Conservation (phyloP, 2,329 filamentous ascomycete genomes). For the Amauroascus niger region DNA sequence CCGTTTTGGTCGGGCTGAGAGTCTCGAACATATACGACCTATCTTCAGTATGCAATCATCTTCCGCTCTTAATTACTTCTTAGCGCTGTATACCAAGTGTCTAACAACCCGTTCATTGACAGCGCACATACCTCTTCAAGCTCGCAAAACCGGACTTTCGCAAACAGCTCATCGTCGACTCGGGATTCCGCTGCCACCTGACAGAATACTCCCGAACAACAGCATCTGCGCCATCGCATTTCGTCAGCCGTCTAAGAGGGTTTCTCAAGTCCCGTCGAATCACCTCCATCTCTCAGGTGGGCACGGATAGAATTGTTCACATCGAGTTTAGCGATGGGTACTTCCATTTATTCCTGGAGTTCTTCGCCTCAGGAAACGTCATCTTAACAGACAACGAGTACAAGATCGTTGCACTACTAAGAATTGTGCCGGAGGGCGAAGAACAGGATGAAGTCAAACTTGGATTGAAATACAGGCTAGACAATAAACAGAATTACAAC, state of each 20-base stretch:
- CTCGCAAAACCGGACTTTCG: conserved; percentile 83
- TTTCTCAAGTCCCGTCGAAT: conserved; percentile 77
- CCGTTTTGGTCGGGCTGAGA: conserved; percentile 64
- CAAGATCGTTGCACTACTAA: conserved; percentile 69
- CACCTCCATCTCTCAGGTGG: conserved; percentile 72
- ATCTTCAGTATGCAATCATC: conserved; percentile 53
- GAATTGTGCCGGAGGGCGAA: conserved; percentile 69
- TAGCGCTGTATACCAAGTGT: not conserved
- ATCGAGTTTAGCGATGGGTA: conserved; percentile 85
- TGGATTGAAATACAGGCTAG: conserved; percentile 68
- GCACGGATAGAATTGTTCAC: conserved; percentile 87
- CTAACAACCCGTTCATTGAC: not conserved
- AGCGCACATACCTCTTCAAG: conserved; percentile 88
- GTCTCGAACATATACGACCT: conserved; percentile 94
- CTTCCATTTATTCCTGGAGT: conserved; percentile 83
- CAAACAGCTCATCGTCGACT: conserved; percentile 85
- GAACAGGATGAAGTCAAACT: conserved; percentile 74
- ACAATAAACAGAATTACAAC: conserved; percentile 71
- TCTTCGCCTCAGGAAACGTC: conserved; percentile 92
- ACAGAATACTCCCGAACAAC: conserved; percentile 84
- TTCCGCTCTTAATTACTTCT: not conserved
- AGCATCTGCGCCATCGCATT: conserved; percentile 70
- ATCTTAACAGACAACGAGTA: conserved; percentile 79
- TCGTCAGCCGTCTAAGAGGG: conserved; percentile 78
- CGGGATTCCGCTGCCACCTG: conserved; percentile 89